Evolutionary conservation across 305 asterid species (phyloP), one percentile per base, ranked within the genome.

Genomic region (Caryopteris hybrid): DNA sequence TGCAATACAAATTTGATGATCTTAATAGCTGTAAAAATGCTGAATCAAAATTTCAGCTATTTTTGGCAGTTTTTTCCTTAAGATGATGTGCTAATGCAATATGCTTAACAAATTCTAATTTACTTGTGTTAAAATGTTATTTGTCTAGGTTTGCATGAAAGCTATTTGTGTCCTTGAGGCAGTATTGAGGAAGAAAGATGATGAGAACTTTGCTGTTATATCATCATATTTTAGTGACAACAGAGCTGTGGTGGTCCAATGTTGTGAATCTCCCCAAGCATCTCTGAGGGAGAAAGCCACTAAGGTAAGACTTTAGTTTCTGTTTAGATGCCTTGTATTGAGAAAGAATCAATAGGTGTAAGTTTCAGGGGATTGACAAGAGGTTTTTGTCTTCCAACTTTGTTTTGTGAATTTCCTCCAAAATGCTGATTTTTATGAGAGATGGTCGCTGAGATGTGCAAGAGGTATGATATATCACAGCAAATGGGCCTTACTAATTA

Each of bases 241-340:
- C 83, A 82, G 41, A 34, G 86, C 86, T 77, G 81, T 68, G 67
- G 85, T 94, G 76, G 74, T 86, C 54, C 91, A 82, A 59, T 94
- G 99, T 83, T 89, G 85, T 68, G 96, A 91, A 82, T 94, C 96
- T 64, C 99, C 98, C 38, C 99, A 94, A 79, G 96, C 98, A 52
- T 94, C 99, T 61, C 73, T 94, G 78, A 85, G 99, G 77, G 99
- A 94, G 79, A 94, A 91, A 70, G 93, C 98, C 72, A 82, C 74
- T 72, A 94, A 94, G 95, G 99, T 91, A 81, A 75, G 55, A 41
- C 41, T 52, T 66, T 52, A 14, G 42, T n/a, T n/a, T 68, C 21
- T 58, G 27, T 74, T 34, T 39, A 21, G 61, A 42, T 62, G 48
- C 43, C 66, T 70, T 38, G 18, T 69, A 21, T 17, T 16, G 29